A percentile compares a stretch with the other conserved stretches of the same genome.
phyloP scores from a whole-genome alignment of 83 land plant genomes.

The Thuja plicata region DNA sequence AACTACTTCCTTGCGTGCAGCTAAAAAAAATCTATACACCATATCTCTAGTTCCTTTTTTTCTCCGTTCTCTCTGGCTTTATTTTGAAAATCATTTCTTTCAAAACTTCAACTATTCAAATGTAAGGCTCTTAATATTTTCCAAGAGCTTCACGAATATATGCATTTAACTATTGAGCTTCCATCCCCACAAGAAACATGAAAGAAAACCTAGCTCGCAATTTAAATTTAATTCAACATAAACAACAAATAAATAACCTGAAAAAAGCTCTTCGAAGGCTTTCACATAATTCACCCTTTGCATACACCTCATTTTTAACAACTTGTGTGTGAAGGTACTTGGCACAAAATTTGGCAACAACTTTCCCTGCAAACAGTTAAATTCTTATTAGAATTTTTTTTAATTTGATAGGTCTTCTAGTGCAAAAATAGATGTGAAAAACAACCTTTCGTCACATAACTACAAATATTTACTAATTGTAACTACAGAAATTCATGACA shows the following conservation, averaged over 20 bases:
- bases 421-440: background rate
- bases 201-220: background rate
- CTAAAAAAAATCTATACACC: background rate
- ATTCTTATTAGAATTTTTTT: background rate
- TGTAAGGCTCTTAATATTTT: background rate
- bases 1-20: background rate
- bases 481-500: background rate
- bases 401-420: background rate
- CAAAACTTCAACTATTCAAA: background rate
- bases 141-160: background rate
- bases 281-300: slow-evolving; percentile 68
- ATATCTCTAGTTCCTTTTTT: background rate
- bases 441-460: background rate
- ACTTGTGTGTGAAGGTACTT: slow-evolving; percentile 80
- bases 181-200: background rate
- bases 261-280: slow-evolving; percentile 72
- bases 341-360: slow-evolving; percentile 93
- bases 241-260: slow-evolving; percentile 36
- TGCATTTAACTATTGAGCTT: background rate
- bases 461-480: background rate
- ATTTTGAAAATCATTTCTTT: background rate
- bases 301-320: slow-evolving; percentile 67
- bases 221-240: background rate
- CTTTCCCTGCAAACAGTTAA: slow-evolving; percentile 61
- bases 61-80: background rate